Percentiles rank a stretch among this genome's conserved stretches.
phyloP scores from a whole-genome alignment of 2,329 filamentous ascomycete species.

The Cytospora leucostoma region DNA sequence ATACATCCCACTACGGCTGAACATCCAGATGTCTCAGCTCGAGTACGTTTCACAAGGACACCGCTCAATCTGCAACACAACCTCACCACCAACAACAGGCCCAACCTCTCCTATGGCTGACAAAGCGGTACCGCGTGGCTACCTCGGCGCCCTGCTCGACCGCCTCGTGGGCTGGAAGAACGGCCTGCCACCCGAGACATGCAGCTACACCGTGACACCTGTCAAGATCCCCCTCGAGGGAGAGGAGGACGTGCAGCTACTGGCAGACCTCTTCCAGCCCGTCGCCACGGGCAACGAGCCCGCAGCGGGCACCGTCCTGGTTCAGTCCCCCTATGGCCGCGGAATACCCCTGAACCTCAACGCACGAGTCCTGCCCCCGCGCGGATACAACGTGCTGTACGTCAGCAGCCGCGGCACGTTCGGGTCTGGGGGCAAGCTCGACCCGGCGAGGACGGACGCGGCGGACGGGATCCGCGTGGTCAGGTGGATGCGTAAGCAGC shows the following conservation, averaged over 20 bases:
- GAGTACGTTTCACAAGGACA: background rate
- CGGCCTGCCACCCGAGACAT: constrained; percentile 15
- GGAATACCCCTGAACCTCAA: constrained; percentile 12
- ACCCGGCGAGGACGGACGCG: constrained; percentile 17
- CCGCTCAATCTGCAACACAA: background rate
- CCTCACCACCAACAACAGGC: constrained; percentile 28
- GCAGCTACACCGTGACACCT: constrained; percentile 23
- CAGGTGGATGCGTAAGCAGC: constrained; percentile 30
- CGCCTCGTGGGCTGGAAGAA: constrained; percentile 9
- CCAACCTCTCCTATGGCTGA: background rate
- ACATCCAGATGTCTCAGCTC: background rate
- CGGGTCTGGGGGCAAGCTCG: constrained; percentile 29
- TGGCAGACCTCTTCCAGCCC: constrained; percentile 30
- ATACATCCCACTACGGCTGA: background rate
- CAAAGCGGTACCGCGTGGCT: constrained; percentile 5
- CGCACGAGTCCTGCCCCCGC: constrained; percentile 28
- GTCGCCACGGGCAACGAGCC: constrained; percentile 2
- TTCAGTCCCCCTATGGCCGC: constrained; percentile 29
- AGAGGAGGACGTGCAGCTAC: constrained; percentile 27
- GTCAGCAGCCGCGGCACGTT: constrained; percentile 30
- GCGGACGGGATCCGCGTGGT: constrained; percentile 28
- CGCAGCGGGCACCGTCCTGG: constrained; percentile 22
- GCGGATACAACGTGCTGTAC: constrained; percentile 32
- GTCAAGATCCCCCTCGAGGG: constrained; percentile 26
- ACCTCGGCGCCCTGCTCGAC: constrained; percentile 14